A percentile compares a stretch with the other conserved stretches of the same genome.
These are phyloP conservation scores for Trifolium fragiferum DNA, from an alignment of 306 rosid species.

Conservation along the genomic window DNA sequence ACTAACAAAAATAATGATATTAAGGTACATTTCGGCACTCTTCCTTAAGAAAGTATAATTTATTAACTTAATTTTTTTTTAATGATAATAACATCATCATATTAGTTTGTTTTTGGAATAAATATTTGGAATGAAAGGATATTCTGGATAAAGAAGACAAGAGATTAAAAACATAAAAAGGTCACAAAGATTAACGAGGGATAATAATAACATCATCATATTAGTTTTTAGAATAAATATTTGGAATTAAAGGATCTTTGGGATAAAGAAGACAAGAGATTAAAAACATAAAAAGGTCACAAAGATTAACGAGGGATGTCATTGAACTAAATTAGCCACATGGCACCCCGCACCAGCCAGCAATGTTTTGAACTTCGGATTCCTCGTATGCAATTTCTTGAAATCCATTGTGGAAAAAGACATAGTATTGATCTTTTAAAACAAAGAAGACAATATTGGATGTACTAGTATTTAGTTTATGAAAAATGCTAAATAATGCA, in stretches of 20 bases:
- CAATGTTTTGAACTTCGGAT: constrained; percentile 3
- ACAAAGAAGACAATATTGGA: background rate
- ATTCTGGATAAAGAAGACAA: background rate
- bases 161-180: background rate
- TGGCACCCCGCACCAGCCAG: background rate
- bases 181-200: background rate
- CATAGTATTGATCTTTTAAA: background rate
- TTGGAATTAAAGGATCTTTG: background rate
- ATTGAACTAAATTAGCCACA: background rate
- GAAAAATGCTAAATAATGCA: too few relatives aligned
- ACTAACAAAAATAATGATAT: too few relatives aligned
- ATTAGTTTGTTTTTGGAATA: background rate
- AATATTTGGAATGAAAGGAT: background rate
- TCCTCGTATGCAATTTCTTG: background rate
- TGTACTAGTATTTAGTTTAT: too few relatives aligned
- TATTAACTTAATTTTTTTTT: too few relatives aligned
- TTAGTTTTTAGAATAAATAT: background rate
- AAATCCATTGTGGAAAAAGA: constrained; percentile 4
- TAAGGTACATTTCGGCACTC: too few relatives aligned
- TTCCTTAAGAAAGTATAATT: too few relatives aligned
- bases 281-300: background rate
- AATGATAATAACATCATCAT: too few relatives aligned
- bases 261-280: background rate
- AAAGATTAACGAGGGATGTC: background rate
- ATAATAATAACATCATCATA: too few relatives aligned